Conservation (phyloP, 2,329 filamentous ascomycete species). For the Ascosphaera apis region DNA sequence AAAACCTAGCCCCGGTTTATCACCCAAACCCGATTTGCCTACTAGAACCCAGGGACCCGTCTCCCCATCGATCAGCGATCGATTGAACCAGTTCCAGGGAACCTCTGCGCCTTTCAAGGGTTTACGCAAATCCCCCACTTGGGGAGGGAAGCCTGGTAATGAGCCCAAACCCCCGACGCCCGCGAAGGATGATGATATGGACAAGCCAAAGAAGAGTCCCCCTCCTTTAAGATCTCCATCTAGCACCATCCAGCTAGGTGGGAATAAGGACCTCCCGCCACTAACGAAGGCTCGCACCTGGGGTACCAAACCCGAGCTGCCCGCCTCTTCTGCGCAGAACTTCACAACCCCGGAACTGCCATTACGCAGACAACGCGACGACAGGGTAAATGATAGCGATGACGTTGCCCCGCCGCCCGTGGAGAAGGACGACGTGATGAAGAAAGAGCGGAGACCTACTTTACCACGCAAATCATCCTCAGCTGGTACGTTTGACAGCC, state of each 20-base stretch:
- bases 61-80: background rate
- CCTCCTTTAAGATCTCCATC: background rate
- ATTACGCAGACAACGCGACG: background rate
- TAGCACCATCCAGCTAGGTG: background rate
- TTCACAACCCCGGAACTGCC: background rate
- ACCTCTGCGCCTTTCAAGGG: background rate
- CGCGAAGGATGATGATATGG: background rate
- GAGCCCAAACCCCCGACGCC: background rate
- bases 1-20: background rate
- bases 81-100: background rate
- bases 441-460: background rate
- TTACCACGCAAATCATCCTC: background rate
- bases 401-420: background rate
- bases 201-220: slow-evolving; percentile 1
- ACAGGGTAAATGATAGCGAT: no score
- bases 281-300: background rate
- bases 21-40: slow-evolving; percentile 1
- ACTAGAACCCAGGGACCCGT: background rate
- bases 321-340: background rate
- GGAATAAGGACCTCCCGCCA: background rate
- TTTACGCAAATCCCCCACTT: background rate
- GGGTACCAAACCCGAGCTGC: background rate
- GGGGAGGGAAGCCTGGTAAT: background rate
- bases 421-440: background rate
- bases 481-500: background rate